Evolutionary conservation across 192 early-diverging fungal genomes (phyloP), one percentile per base, ranked within the genome.

Genomic region (Obelidium mucronatum): DNA sequence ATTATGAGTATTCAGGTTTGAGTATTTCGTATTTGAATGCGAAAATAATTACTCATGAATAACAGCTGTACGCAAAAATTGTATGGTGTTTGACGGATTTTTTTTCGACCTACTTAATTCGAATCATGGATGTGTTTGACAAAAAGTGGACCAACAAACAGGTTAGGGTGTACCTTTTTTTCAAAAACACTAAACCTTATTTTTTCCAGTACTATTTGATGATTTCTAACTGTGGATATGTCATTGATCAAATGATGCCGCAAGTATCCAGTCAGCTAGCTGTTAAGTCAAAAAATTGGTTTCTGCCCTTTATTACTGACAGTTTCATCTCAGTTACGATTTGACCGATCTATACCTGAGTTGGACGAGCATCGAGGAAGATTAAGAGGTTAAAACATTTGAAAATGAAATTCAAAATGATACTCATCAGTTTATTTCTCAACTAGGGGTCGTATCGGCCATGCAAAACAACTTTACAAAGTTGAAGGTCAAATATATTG

Each of bases 331-430:
- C 76, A 91, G 89, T 80, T 84, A 52, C 85, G 89, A 31, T 94
- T 94, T 83, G 91, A 94, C 59, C 79, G 93, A 59, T 84, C 91
- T 35, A 94, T 94, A 79, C 92, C 92, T 33, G 93, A 94, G 73
- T 75, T 94, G n/a, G 92, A 93, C 30, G 77, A 83, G 6, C 73
- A 76, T 54, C 68, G 75, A 39, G 51, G 31, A 24, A 54, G 53
- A 26, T 54, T 82, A 3, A 63, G 71, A 62, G 55, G 79, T 76
- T n/a, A n/a, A n/a, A n/a, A n/a, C n/a, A n/a, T n/a, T n/a, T n/a
- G n/a, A 0, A 72, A 37, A 8, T 60, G 76, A 1, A 24, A 44
- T 67, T 64, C 66, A 28, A 15, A 1, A 35, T 11, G 35, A 66
- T 13, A 26, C 24, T 13, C 19, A 77, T 24, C 15, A 35, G 34